phyloP scores from a whole-genome alignment of 2,329 filamentous ascomycete genomes.

The Pseudonectria foliicola region DNA sequence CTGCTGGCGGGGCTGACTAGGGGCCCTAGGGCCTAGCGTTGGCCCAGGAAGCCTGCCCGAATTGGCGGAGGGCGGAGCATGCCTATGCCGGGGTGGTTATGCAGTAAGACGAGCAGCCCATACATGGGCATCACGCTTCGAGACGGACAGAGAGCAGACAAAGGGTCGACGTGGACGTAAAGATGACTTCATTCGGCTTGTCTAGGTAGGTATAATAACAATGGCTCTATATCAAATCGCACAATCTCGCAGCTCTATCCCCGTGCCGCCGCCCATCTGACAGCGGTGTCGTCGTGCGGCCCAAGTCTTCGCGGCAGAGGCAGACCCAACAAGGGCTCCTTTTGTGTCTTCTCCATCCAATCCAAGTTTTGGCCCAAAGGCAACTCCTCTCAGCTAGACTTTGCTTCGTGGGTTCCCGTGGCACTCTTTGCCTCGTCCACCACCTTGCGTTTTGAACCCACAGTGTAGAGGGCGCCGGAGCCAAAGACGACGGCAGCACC shows the following conservation, averaged over 20 bases:
- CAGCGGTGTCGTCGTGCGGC: too few species aligned
- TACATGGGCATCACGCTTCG: too few species aligned
- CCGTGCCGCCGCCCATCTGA: too few species aligned
- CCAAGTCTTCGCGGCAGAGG: too few species aligned
- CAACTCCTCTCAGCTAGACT: constrained; percentile 11
- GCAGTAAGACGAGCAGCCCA: constrained; percentile 11
- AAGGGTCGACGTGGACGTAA: too few species aligned
- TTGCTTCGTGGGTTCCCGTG: constrained; percentile 6
- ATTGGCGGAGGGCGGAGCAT: constrained; percentile 12
- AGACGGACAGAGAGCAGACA: too few species aligned
- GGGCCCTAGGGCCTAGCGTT: too few species aligned
- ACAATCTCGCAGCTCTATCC: too few species aligned
- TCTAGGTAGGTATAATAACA: too few species aligned
- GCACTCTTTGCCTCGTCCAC: constrained; percentile 10
- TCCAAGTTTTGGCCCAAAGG: constrained; percentile 1
- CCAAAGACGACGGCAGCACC: constrained; percentile 84
- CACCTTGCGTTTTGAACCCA: constrained; percentile 46
- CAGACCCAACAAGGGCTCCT: constrained; percentile 5
- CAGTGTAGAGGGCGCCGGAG: constrained; percentile 83
- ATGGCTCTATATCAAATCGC: too few species aligned
- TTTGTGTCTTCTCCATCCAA: constrained; percentile 6
- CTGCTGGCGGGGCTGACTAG: too few species aligned
- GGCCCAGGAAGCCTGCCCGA: constrained; percentile 2
- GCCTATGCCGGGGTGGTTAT: constrained; percentile 19
- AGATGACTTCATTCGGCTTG: too few species aligned